Base-by-base conservation (phyloP, 2,329 filamentous ascomycete genomes). In the Pezicula radicicola region DNA sequence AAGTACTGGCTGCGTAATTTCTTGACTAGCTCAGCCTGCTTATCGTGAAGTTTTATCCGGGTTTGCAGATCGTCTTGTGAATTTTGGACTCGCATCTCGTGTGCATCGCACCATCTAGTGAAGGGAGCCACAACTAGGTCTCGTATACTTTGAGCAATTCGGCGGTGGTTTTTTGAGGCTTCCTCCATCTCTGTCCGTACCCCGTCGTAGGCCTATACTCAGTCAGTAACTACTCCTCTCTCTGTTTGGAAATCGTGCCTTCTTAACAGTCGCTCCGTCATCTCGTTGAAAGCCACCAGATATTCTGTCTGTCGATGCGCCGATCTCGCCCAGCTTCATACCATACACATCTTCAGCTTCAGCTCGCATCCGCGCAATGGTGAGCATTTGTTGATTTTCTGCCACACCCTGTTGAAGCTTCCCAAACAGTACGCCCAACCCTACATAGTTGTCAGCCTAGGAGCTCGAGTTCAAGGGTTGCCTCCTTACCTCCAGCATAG, bases 1-100 rank as follows among this genome's bases (percentile, higher is more conserved):
- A 97, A 97, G 73, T 99, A 99, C 63, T 90, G 89, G 70, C 89
- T 96, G 58, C 94, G 85, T 62, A 97, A 82, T 74, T 97, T 97
- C 78, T 91, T 91, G 55, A 96, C 91, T 18, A 81, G 71, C 56
- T 99, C 94, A 53, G 88, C 87, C 71, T 99, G 95, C 60, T 89
- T 89, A 68, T 96, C 91, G 70, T 97, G 91, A 55, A 89, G 82
- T 76, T 96, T 97, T 72, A 97, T 92, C 53, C 91, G 88, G 45
- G 79, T 74, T 70, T 97, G 93, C 19, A 99, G 81, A 64, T 97
- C 92, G 62, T 97, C 94, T 68, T 99, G 93, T 19, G 91, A 97
- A 65, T 91, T 90, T 68, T 96, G 89, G 53, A 99, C 84, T 59
- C 94, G 89, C 56, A 84, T 80, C 62, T 96, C 92, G 73, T 99